Evolutionary conservation across 352 stramenopile genomes (phyloP).

Genomic region (Phytopythium boreale): DNA sequence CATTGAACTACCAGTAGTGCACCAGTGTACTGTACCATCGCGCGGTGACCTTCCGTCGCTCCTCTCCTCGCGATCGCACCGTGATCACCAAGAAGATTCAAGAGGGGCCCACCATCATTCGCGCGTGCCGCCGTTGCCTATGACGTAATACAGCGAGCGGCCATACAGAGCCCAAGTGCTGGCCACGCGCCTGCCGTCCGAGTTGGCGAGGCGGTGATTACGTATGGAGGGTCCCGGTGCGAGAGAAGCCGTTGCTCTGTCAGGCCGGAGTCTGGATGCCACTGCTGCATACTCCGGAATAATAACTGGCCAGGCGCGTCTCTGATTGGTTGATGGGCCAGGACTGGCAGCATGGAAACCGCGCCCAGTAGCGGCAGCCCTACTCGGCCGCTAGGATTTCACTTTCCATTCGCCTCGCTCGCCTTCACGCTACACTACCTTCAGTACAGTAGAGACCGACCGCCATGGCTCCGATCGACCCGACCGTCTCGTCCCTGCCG

Average conservation of each 20-base stretch:
- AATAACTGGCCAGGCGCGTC: too few relatives aligned
- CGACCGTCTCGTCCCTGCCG: not conserved
- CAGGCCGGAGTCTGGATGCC: not conserved
- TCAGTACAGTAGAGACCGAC: not conserved
- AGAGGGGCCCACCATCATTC: not conserved
- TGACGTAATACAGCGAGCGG: not conserved
- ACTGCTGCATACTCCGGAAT: too few relatives aligned
- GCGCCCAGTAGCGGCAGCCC: not conserved
- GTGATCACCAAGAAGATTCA: too few relatives aligned
- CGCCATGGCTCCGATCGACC: constrained; percentile 5
- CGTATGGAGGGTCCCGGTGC: not conserved
- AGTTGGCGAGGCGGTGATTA: not conserved
- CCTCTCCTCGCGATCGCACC: too few relatives aligned
- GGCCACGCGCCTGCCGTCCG: not conserved
- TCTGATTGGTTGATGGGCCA: not conserved
- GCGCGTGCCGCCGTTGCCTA: not conserved
- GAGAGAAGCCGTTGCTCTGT: not conserved
- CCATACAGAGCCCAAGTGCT: too few relatives aligned
- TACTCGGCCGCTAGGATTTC: not conserved
- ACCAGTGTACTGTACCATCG: too few relatives aligned
- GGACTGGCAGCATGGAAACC: not conserved
- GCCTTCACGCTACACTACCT: not conserved
- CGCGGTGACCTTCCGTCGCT: not conserved
- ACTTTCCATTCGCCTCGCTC: not conserved
- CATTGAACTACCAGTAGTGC: too few relatives aligned